phyloP scores from a whole-genome alignment of 1,284 basidiomycete genomes.

The Ustilago sp. region DNA sequence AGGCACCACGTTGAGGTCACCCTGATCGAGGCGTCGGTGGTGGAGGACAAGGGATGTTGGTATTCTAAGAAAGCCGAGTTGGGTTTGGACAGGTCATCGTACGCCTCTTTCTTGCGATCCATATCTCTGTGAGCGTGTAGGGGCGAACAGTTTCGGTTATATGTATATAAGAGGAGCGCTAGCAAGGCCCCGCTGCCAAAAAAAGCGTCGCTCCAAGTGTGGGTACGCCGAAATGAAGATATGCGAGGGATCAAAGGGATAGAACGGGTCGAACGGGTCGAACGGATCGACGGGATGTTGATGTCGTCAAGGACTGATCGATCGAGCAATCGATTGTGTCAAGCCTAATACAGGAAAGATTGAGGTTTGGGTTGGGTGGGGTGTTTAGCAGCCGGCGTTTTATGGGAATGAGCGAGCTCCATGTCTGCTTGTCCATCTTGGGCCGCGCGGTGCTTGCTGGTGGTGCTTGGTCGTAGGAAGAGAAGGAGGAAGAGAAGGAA shows the following conservation, averaged over 20 bases:
- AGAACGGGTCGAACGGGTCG: not conserved
- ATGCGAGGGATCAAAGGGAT: no score
- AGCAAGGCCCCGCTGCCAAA: not conserved
- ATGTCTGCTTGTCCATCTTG: no score
- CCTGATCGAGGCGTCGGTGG: conserved; percentile 6
- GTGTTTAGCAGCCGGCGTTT: no score
- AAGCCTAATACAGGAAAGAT: not conserved
- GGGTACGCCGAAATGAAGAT: no score
- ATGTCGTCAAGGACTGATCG: not conserved
- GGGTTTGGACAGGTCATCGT: conserved; percentile 29
- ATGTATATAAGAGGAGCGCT: not conserved
- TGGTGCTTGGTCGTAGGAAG: no score
- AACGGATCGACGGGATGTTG: not conserved
- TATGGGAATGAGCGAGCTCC: no score
- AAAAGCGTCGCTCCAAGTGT: not conserved
- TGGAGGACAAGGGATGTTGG: not conserved
- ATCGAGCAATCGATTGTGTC: not conserved
- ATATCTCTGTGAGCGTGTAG: not conserved
- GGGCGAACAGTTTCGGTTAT: conserved; percentile 21
- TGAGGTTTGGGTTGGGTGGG: not conserved
- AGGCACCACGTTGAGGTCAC: conserved; percentile 2
- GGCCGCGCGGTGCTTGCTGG: no score
- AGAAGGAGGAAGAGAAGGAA: no score
- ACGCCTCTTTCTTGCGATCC: conserved; percentile 21
- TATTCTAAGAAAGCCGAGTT: conserved; percentile 16